phyloP scores from a whole-genome alignment of 108 stramenopile genomes.

The Nitzschia putrida region DNA sequence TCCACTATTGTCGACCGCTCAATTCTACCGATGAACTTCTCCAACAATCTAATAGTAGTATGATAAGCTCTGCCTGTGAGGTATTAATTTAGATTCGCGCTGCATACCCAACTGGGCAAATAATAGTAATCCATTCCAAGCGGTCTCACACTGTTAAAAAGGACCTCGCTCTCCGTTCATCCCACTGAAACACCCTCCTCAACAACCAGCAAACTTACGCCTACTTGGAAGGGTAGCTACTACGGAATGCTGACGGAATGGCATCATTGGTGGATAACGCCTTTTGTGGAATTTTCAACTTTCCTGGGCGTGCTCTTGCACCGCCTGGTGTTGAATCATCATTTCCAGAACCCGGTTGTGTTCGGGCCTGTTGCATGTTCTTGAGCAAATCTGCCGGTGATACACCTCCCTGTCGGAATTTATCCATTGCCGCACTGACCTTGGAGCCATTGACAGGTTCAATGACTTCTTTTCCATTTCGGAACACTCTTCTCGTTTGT shows the following conservation, averaged over 20 bases:
- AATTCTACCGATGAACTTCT: too few species aligned
- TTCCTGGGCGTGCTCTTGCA: neutral
- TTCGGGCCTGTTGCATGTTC: constrained; percentile 3
- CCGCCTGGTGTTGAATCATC: too few species aligned
- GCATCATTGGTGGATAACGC: constrained; percentile 3
- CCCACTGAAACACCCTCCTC: too few species aligned
- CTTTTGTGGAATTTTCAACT: constrained; percentile 10
- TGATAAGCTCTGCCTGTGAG: too few species aligned
- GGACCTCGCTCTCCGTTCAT: too few species aligned
- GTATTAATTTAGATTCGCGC: too few species aligned
- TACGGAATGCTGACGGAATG: constrained; percentile 12
- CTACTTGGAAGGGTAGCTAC: neutral
- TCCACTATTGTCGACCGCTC: too few species aligned
- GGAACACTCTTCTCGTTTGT: constrained; percentile 3
- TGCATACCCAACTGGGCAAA: too few species aligned
- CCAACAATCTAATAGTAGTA: too few species aligned
- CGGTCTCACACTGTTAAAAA: too few species aligned
- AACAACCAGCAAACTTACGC: too few species aligned
- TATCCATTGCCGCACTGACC: constrained; percentile 1
- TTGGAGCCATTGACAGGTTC: neutral
- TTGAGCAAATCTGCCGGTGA: constrained; percentile 6
- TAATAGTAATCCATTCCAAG: too few species aligned
- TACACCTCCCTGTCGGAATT: constrained; percentile 1
- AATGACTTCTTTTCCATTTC: constrained; percentile 9
- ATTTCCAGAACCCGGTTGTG: neutral